Percentiles rank a stretch among this genome's conserved stretches.
Conservation (phyloP, 805 yeast genomes). For the Grigorovia transvaalensis region DNA sequence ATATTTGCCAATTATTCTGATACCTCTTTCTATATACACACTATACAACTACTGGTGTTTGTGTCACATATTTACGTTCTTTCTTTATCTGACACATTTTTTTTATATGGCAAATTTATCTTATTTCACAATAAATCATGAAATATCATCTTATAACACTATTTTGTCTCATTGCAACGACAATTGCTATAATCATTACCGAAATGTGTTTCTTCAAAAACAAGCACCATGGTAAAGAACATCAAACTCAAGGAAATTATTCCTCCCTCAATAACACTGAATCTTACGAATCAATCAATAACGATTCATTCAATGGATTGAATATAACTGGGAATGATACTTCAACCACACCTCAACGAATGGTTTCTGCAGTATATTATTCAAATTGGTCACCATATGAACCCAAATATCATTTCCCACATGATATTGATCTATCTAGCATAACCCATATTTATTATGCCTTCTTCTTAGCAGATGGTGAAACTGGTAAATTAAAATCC, state of each 20-base stretch:
- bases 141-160: neutral
- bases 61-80: too few relatives aligned
- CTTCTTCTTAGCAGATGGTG: constrained; percentile 49
- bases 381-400: constrained; percentile 61
- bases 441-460: constrained; percentile 72
- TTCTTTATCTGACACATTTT: too few relatives aligned
- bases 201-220: neutral
- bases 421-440: constrained; percentile 45
- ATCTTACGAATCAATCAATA: neutral
- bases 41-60: too few relatives aligned
- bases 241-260: neutral
- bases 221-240: neutral
- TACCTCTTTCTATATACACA: too few relatives aligned
- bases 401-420: constrained; percentile 46
- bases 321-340: neutral
- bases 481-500: constrained; percentile 42
- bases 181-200: neutral
- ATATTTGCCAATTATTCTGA: too few relatives aligned
- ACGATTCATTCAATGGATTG: neutral
- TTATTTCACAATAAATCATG: neutral
- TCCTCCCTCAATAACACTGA: neutral
- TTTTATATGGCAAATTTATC: neutral
- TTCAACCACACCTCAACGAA: neutral
- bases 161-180: neutral
- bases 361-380: constrained; percentile 34